Evolutionary conservation across 208 protist genomes (phyloP), one percentile per base, ranked within the genome.

Genomic region (Leishmania arabica): DNA sequence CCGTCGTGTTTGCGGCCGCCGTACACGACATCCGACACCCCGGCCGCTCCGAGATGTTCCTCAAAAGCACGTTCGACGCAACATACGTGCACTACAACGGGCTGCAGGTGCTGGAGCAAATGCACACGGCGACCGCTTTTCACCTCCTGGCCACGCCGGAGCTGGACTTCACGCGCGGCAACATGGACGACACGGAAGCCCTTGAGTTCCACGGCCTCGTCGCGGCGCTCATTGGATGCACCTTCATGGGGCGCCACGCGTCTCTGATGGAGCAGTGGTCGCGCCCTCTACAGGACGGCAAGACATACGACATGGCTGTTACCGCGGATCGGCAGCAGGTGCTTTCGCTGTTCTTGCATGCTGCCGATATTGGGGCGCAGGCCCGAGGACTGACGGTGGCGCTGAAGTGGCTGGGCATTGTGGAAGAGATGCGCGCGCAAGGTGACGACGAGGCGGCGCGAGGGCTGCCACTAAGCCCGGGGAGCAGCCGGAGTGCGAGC

Each of bases 11-110:
- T 78, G 88, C 95, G 6, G 89, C 93, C 0, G 78, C 92, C 49
- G 80, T 87, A 60, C 93, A 96, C 83, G 92, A 97, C 73, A 70
- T 97, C 54, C 88, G 92, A 13, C 95, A 98, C 82, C 93, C 95
- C 5, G 93, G 88, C 11, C 86, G 90, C 37, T 87, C 86, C 2
- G 82, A 91, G 47, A 83, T 58, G 5, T 98, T 96, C 77, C 74
- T 96, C 15, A 81, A 78, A 17, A 79, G 80, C 31, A 86, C 79
- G 8, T 88, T 91, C 70, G 93, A 98, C 76, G 86, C 89, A 8
- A 76, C 91, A 1, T 93, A 91, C 54, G 69, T 94, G 42, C 72
- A 62, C 27, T 94, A 89, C 84, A 89, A 89, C 80, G 92, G 85
- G 11, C 45, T 62, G 17, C 85, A 85, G 21, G 89, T 86, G 49